These are phyloP conservation scores for Trypanosoma grayi DNA, from an alignment of 208 protist genomes.

Conservation along the genomic window DNA sequence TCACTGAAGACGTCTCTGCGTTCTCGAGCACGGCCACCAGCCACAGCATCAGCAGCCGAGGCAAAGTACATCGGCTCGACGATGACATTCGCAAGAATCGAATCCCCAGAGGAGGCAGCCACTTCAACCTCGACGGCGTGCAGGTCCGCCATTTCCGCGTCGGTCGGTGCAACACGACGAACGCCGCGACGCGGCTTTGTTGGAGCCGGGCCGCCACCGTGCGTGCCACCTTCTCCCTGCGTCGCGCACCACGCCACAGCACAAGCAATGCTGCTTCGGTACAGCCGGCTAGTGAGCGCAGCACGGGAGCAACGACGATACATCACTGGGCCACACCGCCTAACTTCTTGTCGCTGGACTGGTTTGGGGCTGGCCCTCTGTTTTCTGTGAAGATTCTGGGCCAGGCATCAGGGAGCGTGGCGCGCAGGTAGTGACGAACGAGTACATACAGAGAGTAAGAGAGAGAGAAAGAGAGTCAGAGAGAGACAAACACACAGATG, in stretches of 20 bases:
- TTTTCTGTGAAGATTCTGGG: no score
- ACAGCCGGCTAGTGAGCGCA: background rate
- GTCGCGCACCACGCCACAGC: background rate
- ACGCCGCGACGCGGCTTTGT: background rate
- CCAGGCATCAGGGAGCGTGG: no score
- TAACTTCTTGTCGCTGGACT: no score
- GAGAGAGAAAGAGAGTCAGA: no score
- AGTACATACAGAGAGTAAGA: no score
- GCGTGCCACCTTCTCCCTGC: no score
- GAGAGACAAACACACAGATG: no score
- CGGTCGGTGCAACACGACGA: constrained; percentile 11
- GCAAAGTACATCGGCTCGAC: constrained; percentile 15
- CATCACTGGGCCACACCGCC: background rate
- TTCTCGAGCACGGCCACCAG: background rate
- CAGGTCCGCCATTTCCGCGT: constrained; percentile 25
- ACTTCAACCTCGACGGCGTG: background rate
- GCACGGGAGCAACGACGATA: constrained; percentile 6
- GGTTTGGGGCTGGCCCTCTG: no score
- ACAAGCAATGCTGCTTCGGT: background rate
- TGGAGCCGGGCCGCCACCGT: no score
- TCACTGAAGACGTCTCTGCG: background rate
- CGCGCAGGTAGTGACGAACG: no score
- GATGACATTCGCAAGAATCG: background rate
- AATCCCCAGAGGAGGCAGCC: background rate
- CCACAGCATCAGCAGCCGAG: background rate